Conservation (phyloP, 1,284 basidiomycete species). For the Pascua sp. region DNA sequence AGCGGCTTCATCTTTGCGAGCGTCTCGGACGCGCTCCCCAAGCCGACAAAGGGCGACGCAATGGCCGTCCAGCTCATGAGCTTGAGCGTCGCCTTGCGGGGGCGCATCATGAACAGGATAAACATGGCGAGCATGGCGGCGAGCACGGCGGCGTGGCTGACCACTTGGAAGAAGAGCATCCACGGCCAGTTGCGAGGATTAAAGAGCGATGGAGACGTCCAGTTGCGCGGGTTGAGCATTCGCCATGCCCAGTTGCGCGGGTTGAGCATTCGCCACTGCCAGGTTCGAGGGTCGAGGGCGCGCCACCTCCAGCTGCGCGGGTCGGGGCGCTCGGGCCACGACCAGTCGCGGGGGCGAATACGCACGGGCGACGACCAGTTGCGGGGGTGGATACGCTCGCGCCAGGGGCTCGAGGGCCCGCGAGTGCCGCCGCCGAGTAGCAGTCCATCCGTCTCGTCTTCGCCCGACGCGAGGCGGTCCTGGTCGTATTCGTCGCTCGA, state of each 20-base stretch:
- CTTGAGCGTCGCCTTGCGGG: neutral
- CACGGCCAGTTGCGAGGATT: constrained; percentile 1
- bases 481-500: neutral
- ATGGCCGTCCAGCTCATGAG: constrained; percentile 2
- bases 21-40: neutral
- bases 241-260: neutral
- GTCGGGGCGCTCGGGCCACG: neutral
- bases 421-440: neutral
- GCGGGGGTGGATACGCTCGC: neutral
- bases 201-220: neutral
- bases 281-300: neutral
- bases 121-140: neutral
- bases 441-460: neutral
- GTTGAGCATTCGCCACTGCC: neutral
- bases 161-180: neutral
- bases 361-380: neutral
- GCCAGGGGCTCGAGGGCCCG: neutral
- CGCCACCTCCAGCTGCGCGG: neutral
- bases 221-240: neutral
- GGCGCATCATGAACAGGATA: neutral
- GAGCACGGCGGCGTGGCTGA: neutral
- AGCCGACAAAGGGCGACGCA: neutral
- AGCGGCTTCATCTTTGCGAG: neutral
- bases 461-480: neutral
- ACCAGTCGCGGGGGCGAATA: neutral